Evolutionary conservation across 2,329 filamentous ascomycete genomes (phyloP).

Genomic region (Sporothrix curviconia): DNA sequence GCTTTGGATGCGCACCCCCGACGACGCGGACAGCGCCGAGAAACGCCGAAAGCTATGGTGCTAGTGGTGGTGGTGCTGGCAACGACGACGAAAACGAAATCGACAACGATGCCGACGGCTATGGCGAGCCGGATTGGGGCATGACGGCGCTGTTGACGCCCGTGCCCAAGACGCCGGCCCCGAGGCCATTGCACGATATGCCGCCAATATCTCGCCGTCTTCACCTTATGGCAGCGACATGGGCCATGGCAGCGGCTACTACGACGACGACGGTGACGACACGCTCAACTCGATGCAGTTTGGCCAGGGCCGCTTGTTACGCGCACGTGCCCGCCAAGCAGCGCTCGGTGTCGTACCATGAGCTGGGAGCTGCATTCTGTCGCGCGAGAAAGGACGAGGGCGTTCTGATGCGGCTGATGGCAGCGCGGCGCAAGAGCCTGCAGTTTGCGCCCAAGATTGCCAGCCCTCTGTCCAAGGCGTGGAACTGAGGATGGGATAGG

Average conservation of each 20-base stretch:
- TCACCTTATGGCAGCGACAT: constrained; percentile 35
- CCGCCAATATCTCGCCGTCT: constrained; percentile 41
- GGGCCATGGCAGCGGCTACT: constrained; percentile 19
- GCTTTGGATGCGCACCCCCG: constrained; percentile 49
- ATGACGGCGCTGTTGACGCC: constrained; percentile 41
- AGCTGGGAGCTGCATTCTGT: constrained; percentile 40
- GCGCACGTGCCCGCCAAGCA: constrained; percentile 50
- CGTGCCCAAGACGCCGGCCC: constrained; percentile 52
- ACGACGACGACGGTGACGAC: constrained; percentile 28
- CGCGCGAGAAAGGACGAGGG: constrained; percentile 47
- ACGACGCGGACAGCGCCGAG: constrained; percentile 26
- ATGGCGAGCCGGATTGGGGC: constrained; percentile 29
- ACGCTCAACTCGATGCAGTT: constrained; percentile 20
- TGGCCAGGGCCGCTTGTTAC: constrained; percentile 36
- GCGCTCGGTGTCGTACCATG: constrained; percentile 25
- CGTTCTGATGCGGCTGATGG: constrained; percentile 58
- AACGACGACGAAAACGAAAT: constrained; percentile 24
- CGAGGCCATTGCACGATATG: constrained; percentile 47
- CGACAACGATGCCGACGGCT: constrained; percentile 25
- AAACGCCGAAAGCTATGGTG: constrained; percentile 9
- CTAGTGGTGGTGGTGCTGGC: background rate
- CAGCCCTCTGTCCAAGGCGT: constrained; percentile 60
- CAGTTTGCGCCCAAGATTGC: constrained; percentile 70
- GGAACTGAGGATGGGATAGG: constrained; percentile 30
- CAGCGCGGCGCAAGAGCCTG: constrained; percentile 68